Percentiles rank a stretch among this genome's conserved stretches.
phyloP scores from a whole-genome alignment of 495 filamentous ascomycete species.

The Elasticomyces elasticus region DNA sequence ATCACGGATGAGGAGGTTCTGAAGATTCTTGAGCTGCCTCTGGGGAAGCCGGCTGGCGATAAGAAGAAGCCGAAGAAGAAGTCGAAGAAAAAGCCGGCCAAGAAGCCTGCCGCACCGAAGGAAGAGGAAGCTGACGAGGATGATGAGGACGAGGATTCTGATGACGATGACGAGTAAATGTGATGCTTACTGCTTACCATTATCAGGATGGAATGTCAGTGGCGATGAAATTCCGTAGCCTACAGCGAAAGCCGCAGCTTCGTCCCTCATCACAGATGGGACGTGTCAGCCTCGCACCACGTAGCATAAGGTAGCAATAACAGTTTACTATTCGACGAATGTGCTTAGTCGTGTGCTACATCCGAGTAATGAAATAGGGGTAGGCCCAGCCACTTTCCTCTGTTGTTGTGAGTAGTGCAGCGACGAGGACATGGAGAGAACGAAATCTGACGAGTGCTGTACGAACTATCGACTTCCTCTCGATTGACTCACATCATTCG shows the following conservation, averaged over 20 bases:
- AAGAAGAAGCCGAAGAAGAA: slow-evolving; percentile 76
- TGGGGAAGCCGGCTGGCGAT: slow-evolving; percentile 61
- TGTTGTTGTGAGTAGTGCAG: too few relatives aligned
- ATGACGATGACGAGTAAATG: neutral
- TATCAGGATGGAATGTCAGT: neutral
- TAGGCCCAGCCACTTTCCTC: too few relatives aligned
- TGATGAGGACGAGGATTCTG: slow-evolving; percentile 43
- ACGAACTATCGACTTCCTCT: too few relatives aligned
- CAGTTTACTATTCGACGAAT: neutral
- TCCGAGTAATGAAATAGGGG: too few relatives aligned
- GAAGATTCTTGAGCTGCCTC: slow-evolving; percentile 79
- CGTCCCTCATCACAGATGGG: neutral
- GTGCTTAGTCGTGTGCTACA: too few relatives aligned
- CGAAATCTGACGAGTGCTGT: too few relatives aligned
- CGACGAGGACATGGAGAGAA: too few relatives aligned
- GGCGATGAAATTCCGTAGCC: neutral
- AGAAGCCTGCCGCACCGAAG: slow-evolving; percentile 53
- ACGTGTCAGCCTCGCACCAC: neutral
- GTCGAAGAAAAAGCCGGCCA: slow-evolving; percentile 62
- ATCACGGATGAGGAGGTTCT: slow-evolving; percentile 91
- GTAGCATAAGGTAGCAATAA: neutral
- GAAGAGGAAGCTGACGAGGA: slow-evolving; percentile 36
- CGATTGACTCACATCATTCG: too few relatives aligned
- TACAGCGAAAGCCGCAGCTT: neutral
- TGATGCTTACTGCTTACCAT: neutral